phyloP scores from a whole-genome alignment of 805 yeast genomes.

The Wickerhamomyces subpelliculosus region DNA sequence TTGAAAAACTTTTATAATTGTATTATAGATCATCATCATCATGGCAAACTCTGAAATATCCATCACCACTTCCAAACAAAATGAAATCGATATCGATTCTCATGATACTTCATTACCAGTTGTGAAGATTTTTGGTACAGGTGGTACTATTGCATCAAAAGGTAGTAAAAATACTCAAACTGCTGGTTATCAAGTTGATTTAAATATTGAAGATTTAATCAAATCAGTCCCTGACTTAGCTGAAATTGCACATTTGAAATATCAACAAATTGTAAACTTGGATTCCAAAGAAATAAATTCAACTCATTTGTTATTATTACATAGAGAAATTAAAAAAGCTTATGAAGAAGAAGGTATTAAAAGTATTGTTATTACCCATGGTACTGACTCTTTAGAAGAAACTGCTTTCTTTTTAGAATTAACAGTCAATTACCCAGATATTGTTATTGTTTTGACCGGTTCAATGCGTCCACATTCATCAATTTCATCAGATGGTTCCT shows the following conservation, averaged over 20 bases:
- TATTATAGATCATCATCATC: no score
- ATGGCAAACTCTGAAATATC: slow-evolving; percentile 10
- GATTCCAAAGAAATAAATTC: slow-evolving; percentile 57
- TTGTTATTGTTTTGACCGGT: slow-evolving; percentile 65
- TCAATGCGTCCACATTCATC: slow-evolving; percentile 72
- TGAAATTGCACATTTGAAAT: slow-evolving; percentile 47
- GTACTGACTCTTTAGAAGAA: slow-evolving; percentile 65
- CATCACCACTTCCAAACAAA: slow-evolving; percentile 20
- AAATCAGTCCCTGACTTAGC: slow-evolving; percentile 54
- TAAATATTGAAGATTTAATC: slow-evolving; percentile 46
- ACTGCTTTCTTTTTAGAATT: slow-evolving; percentile 59
- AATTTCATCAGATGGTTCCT: slow-evolving; percentile 65
- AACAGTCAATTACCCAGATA: slow-evolving; percentile 33
- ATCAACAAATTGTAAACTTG: slow-evolving; percentile 55
- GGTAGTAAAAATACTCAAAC: slow-evolving; percentile 40
- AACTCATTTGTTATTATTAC: slow-evolving; percentile 36
- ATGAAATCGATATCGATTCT: slow-evolving; percentile 21
- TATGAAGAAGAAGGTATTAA: slow-evolving; percentile 37
- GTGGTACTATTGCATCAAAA: slow-evolving; percentile 56
- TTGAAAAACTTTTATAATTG: no score
- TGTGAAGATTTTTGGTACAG: slow-evolving; percentile 50
- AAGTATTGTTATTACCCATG: slow-evolving; percentile 63
- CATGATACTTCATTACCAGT: slow-evolving; percentile 17
- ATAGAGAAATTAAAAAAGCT: slow-evolving; percentile 39
- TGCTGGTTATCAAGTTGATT: slow-evolving; percentile 49